These are phyloP conservation scores for Morella rubra DNA, from an alignment of 306 rosid species.

Conservation along the genomic window DNA sequence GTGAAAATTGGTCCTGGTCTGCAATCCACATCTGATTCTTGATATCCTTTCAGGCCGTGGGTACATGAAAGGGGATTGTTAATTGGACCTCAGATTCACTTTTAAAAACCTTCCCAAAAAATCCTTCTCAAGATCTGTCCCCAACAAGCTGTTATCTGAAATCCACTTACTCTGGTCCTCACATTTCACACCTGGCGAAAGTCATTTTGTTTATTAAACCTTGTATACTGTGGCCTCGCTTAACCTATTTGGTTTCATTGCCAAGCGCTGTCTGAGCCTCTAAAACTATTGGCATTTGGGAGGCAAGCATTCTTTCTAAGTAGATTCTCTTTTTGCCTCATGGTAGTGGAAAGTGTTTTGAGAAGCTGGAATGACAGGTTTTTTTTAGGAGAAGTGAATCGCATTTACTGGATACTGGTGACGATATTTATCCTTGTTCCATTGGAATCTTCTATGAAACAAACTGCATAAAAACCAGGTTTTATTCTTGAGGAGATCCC, in stretches of 20 bases:
- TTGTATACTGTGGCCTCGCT: not conserved
- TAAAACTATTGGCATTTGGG: not conserved
- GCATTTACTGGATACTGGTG: not conserved
- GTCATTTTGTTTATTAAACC: not conserved
- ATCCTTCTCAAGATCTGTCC: not conserved
- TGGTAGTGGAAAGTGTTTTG: not conserved
- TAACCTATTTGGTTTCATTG: not conserved
- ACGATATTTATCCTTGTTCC: not conserved
- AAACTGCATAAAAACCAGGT: not conserved
- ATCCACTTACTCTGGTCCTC: not conserved
- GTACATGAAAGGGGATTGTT: not conserved
- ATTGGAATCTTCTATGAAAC: not conserved
- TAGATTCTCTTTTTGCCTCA: not conserved
- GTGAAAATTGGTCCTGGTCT: not conserved
- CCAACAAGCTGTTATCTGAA: not conserved
- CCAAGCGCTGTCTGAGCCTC: not conserved
- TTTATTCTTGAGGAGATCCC: not conserved
- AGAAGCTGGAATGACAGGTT: not conserved
- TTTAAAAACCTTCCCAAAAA: slow-evolving; percentile 1
- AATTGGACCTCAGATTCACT: not conserved
- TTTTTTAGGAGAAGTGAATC: not conserved
- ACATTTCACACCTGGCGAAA: not conserved
- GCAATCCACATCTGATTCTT: not conserved
- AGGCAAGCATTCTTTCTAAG: not conserved
- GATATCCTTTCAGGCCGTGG: not conserved